Conservation (phyloP, 371 early-diverging fungal species). For the Rhizopus delemar region DNA sequence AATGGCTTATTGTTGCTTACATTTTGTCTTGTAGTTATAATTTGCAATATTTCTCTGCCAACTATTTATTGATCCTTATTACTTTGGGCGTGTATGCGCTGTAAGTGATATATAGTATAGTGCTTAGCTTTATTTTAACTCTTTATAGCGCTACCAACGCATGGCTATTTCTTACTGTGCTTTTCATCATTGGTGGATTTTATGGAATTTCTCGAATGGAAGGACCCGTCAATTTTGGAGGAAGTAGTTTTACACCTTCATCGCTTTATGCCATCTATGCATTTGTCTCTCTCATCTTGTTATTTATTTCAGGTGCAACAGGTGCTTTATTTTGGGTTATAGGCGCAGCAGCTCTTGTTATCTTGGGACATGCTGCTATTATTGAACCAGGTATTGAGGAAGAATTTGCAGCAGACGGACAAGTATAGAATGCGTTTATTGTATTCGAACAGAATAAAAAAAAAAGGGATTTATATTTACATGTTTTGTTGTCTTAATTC, state of each 20-base stretch:
- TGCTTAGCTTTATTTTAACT: not conserved
- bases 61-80: conserved; percentile 63
- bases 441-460: not conserved
- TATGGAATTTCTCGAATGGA: conserved; percentile 55
- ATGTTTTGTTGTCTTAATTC: not conserved
- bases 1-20: not conserved
- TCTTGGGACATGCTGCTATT: conserved; percentile 66
- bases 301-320: conserved; percentile 65
- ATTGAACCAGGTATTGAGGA: conserved; percentile 67
- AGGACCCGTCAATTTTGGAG: conserved; percentile 53
- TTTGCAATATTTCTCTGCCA: conserved; percentile 64
- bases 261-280: conserved; percentile 57
- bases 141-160: conserved; percentile 55
- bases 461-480: not conserved
- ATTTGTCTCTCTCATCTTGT: conserved; percentile 51
- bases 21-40: conserved; percentile 51
- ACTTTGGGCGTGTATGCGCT: conserved; percentile 61
- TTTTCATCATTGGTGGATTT: conserved; percentile 59
- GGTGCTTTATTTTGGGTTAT: conserved; percentile 71
- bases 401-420: conserved; percentile 57
- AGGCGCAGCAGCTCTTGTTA: conserved; percentile 62
- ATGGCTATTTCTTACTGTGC: conserved; percentile 58
- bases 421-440: conserved; percentile 31
- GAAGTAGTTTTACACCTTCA: conserved; percentile 44
- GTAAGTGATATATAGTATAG: conserved; percentile 41